Evolutionary conservation across 2,329 filamentous ascomycete species (phyloP).

Genomic region (Pseudogymnoascus destructans): DNA sequence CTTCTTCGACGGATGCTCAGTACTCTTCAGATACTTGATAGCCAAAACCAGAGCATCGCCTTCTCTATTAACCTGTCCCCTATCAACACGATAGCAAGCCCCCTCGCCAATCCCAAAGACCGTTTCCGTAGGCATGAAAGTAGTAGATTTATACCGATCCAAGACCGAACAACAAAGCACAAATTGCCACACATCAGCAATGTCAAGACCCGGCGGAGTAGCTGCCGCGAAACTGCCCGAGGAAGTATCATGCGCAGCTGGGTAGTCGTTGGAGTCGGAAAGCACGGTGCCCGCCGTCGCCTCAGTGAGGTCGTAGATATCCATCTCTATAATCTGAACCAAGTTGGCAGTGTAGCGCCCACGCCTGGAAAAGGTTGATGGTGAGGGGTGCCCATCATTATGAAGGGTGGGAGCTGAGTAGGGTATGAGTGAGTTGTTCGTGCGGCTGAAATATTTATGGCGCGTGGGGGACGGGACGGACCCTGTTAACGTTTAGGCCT

Average conservation of each 20-base stretch:
- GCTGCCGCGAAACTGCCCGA: no score
- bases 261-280: background rate
- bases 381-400: background rate
- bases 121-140: background rate
- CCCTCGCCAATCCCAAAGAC: background rate
- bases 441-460: conserved; percentile 3
- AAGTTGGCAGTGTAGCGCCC: background rate
- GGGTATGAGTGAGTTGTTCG: background rate
- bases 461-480: background rate
- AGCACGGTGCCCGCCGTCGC: background rate
- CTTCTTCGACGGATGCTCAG: background rate
- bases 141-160: background rate
- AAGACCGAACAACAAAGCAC: background rate
- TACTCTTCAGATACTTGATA: background rate
- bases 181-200: background rate
- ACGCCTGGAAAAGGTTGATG: background rate
- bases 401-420: background rate
- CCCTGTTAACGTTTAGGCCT: background rate
- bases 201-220: background rate
- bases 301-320: background rate
- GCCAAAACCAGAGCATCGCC: background rate
- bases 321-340: background rate
- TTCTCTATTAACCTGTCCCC: background rate
- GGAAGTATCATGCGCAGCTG: background rate
- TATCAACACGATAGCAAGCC: background rate